Base-by-base conservation (phyloP, 257 asterid genomes). In the Solanum bulbocastanum region DNA sequence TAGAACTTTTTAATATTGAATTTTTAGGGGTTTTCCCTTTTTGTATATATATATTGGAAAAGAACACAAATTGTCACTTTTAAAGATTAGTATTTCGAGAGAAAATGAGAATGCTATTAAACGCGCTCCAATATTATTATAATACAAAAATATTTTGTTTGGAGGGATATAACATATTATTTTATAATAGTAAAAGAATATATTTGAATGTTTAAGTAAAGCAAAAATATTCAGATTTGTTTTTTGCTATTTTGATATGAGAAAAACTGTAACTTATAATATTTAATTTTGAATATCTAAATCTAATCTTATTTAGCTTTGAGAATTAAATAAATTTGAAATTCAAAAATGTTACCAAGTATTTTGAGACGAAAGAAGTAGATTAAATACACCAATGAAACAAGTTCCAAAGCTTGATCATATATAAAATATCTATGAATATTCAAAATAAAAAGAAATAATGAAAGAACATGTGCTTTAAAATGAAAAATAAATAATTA, bases 201-300 rank as follows among this genome's bases (percentile, higher is more conserved):
- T 60, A 60, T 60, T 23, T 62, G 32, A 62, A 62, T 62, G 30
- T 62, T 23, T 9, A 58, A 58, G 40, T 37, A 37, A 37, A 37
- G 10, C 40, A 37, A 37, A 6, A 37, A 37, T 0, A 7, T 37
- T 37, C 10, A 7, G 40, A 46, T 13, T 46, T 49, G 0, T 49
- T 46, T 49, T 49, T 16, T 52, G 60, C 9, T 1, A 22, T 62
- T 23, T 62, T 10, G 32, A 9, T n/a, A 62, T 23, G 15, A 10
- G 0, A 62, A 62, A 1, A 58, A 62, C 0, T 10, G 32, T 9
- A 0, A 60, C 0, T 60, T 60, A 0, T 22, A 60, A 2, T 60
- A 60, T 23, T 22, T 60, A 22, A 60, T 22, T 60, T 23, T 0
- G 13, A 60, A 60, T 60, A 62, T 62, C 32, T 60, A 60, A 62